Conservation (phyloP, 768 basidiomycete species). For the Kwoniella shandongensis region DNA sequence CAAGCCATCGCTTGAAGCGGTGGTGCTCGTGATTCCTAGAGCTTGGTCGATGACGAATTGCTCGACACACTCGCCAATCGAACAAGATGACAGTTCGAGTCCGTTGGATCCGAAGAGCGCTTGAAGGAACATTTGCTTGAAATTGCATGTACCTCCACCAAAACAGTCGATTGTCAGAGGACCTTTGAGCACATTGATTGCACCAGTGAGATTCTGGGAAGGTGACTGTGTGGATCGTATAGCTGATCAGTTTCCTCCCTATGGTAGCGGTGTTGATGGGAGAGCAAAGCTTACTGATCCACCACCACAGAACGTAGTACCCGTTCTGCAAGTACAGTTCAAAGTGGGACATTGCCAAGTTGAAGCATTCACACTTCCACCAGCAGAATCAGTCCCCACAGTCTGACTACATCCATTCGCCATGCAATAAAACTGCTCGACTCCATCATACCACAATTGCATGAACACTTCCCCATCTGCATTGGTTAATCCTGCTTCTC, state of each 20-base stretch:
- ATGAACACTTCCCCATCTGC: conserved; percentile 39
- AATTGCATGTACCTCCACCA: conserved; percentile 64
- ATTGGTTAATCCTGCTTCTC: conserved; percentile 13
- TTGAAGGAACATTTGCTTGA: conserved; percentile 71
- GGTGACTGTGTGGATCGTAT: conserved; percentile 14
- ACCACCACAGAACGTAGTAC: conserved; percentile 72
- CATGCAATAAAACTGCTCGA: conserved; percentile 74
- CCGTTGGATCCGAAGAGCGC: conserved; percentile 71
- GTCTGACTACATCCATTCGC: conserved; percentile 71
- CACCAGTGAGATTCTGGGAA: conserved; percentile 58
- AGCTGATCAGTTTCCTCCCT: no score
- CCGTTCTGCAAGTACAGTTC: conserved; percentile 68
- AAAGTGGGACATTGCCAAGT: conserved; percentile 74
- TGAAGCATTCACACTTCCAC: conserved; percentile 53
- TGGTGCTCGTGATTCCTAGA: conserved; percentile 42
- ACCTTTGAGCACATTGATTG: conserved; percentile 68
- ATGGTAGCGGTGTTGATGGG: no score
- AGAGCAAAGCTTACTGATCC: conserved; percentile 5
- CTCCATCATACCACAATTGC: conserved; percentile 52
- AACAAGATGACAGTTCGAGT: conserved; percentile 70
- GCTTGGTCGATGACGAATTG: conserved; percentile 72
- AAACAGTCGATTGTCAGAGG: conserved; percentile 69
- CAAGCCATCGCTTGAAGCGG: conserved; percentile 58
- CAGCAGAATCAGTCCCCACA: conserved; percentile 41
- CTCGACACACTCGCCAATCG: conserved; percentile 83